These are phyloP conservation scores for Cyberlindnera petersonii DNA, from an alignment of 805 yeast species.

Conservation along the genomic window DNA sequence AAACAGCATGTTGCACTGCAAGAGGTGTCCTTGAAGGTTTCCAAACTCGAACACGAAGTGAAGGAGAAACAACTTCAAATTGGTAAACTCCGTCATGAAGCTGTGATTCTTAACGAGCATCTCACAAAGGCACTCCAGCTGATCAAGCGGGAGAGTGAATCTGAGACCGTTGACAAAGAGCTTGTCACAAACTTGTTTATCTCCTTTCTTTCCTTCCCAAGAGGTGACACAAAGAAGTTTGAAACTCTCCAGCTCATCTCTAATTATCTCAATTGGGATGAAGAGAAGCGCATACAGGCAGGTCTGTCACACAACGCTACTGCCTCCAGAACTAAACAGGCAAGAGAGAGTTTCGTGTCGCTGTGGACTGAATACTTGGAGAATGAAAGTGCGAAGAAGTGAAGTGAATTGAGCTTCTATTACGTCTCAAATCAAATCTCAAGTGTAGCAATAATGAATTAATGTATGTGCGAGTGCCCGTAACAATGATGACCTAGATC, in stretches of 20 bases:
- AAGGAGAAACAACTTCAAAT: slow-evolving; percentile 72
- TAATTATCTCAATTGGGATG: slow-evolving; percentile 85
- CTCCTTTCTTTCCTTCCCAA: slow-evolving; percentile 79
- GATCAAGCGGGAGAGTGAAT: slow-evolving; percentile 71
- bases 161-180: slow-evolving; percentile 82
- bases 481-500: no score
- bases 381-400: slow-evolving; percentile 46
- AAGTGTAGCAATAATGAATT: no score
- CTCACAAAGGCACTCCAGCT: slow-evolving; percentile 86
- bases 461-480: no score
- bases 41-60: slow-evolving; percentile 47
- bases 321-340: slow-evolving; percentile 19
- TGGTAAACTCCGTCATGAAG: slow-evolving; percentile 92
- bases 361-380: slow-evolving; percentile 79
- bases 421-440: no score
- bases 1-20: slow-evolving; percentile 23
- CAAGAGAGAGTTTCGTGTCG: slow-evolving; percentile 55
- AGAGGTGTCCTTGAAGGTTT: slow-evolving; percentile 22
- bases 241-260: slow-evolving; percentile 86
- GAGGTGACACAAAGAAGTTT: slow-evolving; percentile 92
- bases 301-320: slow-evolving; percentile 49
- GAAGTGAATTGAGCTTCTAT: no score
- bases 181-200: slow-evolving; percentile 81
- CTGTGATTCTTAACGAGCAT: slow-evolving; percentile 90
- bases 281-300: slow-evolving; percentile 68